Evolutionary conservation across 192 early-diverging fungal species (phyloP), one percentile per base, ranked within the genome.

Genomic region (Linnemannia zychae): DNA sequence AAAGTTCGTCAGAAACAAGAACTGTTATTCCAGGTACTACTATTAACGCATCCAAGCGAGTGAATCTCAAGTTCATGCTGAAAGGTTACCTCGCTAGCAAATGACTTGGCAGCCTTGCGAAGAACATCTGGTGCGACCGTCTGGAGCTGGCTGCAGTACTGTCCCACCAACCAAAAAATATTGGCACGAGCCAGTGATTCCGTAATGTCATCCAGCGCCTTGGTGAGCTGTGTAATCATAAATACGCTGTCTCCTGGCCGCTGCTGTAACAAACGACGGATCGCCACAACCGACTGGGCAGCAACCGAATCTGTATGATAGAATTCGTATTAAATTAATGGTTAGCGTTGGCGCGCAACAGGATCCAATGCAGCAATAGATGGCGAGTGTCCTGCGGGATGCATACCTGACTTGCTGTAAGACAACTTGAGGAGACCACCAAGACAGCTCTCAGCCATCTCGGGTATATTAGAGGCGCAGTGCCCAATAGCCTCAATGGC

Each of bases 151-250:
- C 89, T 85, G 31, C 91, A 86, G 90, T 98, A 94, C 74, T 97
- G 94, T 36, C 96, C 93, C 31, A 99, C 93, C 57, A 99, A 88
- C 92, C 96, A 96, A 72, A 98, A 90, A 20, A 99, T 92, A 36
- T 94, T 93, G 5, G 98, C 96, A 17, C 96, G 89, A 20, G 99
- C 98, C 67, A 87, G 88, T 12, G 95, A 92, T 17, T 92, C 90
- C 16, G 92, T 90, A 66, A 96, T 93, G 11, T 81, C 82, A 67
- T 94, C 92, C n/a, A 95, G 78, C 44, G 89, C 53, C 60, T 92
- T 93, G 24, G 92, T 88, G 4, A 97, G 87, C 44, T 89, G 88
- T 44, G 88, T 91, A 40, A 94, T 90, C 28, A 90, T 87, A 20
- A 72, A 71, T 5, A 87, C 82, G 71, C 88, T 87, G 69, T 92